A percentile compares a stretch with the other conserved stretches of the same genome.
Evolutionary conservation across 148 eudicot genomes (phyloP).

Genomic region (Fallopia convolvulus): DNA sequence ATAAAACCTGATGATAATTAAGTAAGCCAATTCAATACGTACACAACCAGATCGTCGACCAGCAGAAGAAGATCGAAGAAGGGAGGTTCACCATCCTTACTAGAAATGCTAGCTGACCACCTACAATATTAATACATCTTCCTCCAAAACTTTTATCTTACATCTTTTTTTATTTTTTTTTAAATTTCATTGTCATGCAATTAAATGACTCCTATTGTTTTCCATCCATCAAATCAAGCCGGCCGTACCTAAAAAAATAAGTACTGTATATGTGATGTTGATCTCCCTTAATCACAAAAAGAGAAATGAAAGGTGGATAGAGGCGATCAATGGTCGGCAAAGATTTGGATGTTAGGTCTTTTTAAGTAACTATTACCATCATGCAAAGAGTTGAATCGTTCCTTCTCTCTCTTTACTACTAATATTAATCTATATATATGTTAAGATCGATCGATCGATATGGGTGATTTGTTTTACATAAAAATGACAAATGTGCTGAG

Average conservation of each 20-base stretch:
- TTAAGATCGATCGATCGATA: too few relatives aligned
- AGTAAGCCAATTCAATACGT: too few relatives aligned
- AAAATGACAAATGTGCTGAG: neutral
- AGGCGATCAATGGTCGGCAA: neutral
- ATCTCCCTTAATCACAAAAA: neutral
- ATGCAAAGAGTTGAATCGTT: too few relatives aligned
- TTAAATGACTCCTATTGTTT: neutral
- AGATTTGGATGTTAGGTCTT: neutral
- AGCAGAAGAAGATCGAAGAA: too few relatives aligned
- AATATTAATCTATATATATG: too few relatives aligned
- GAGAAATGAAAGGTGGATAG: slow-evolving; percentile 1
- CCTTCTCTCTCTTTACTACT: too few relatives aligned
- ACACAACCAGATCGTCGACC: too few relatives aligned
- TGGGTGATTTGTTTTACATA: neutral
- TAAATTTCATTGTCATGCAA: neutral
- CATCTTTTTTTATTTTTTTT: neutral
- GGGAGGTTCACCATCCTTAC: too few relatives aligned
- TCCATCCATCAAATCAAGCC: neutral
- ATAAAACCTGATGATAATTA: too few relatives aligned
- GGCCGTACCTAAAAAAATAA: neutral
- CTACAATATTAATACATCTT: neutral
- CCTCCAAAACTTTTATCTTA: neutral
- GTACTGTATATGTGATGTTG: neutral
- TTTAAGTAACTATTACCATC: neutral
- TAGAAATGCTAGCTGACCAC: neutral